Evolutionary conservation across 192 early-diverging fungal species (phyloP).

Genomic region (Umbelopsis sp.): DNA sequence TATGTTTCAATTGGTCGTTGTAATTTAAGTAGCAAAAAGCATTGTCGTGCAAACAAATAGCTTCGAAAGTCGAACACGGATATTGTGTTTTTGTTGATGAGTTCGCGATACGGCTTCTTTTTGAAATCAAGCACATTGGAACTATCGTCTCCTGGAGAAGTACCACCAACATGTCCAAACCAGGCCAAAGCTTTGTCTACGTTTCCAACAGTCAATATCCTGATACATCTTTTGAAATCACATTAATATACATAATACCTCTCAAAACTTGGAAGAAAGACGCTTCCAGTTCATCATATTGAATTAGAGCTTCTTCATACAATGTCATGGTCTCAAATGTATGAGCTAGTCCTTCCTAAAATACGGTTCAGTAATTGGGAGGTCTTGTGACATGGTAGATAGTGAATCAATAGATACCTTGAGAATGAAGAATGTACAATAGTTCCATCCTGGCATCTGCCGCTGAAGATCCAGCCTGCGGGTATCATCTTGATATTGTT

Average conservation of each 20-base stretch:
- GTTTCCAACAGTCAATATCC: slow-evolving; percentile 1
- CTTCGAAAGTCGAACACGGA: slow-evolving; percentile 95
- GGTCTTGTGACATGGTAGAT: not conserved
- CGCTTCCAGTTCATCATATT: slow-evolving; percentile 98
- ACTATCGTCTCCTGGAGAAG: slow-evolving; percentile 85
- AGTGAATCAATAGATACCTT: slow-evolving; percentile 55
- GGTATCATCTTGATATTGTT: slow-evolving; percentile 88
- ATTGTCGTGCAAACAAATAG: slow-evolving; percentile 95
- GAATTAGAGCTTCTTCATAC: slow-evolving; percentile 84
- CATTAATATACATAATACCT: slow-evolving; percentile 42
- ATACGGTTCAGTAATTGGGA: not conserved
- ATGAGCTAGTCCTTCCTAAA: slow-evolving; percentile 77
- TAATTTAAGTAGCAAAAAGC: slow-evolving; percentile 71
- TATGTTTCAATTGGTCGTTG: slow-evolving; percentile 68
- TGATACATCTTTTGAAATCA: slow-evolving; percentile 14
- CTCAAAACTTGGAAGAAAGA: slow-evolving; percentile 89
- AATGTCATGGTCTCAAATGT: slow-evolving; percentile 89
- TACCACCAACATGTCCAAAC: slow-evolving; percentile 92
- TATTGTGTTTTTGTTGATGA: slow-evolving; percentile 89
- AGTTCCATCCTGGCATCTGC: slow-evolving; percentile 98
- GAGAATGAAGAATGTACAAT: slow-evolving; percentile 94
- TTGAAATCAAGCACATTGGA: slow-evolving; percentile 75
- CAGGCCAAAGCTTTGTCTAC: slow-evolving; percentile 84
- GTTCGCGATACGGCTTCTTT: slow-evolving; percentile 82
- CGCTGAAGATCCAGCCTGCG: slow-evolving; percentile 87